Percentiles rank a stretch among this genome's conserved stretches.
Conservation (phyloP, 73 alveolate species). For the Durusdinium trenchii region DNA sequence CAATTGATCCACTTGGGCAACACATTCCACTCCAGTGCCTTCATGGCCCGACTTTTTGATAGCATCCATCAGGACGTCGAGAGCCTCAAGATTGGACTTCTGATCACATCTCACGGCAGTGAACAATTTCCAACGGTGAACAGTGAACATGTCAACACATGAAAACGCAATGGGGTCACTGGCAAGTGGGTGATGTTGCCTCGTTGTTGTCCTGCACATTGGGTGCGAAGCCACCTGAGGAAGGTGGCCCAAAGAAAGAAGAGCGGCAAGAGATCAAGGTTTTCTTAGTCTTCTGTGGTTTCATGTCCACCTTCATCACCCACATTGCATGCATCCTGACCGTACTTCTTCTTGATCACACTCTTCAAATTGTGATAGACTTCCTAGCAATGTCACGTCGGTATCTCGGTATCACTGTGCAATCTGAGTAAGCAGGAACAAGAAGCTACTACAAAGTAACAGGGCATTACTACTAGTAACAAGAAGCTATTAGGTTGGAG, state of each 20-base stretch:
- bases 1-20: no score
- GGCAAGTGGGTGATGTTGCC: slow-evolving; percentile 54
- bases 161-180: background rate
- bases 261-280: background rate
- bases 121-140: background rate
- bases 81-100: slow-evolving; percentile 96
- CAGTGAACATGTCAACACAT: background rate
- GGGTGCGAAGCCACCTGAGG: slow-evolving; percentile 99
- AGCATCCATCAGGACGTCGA: slow-evolving; percentile 98
- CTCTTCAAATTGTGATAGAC: slow-evolving; percentile 97
- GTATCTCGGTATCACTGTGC: no score
- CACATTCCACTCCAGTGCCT: slow-evolving; percentile 83
- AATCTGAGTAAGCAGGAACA: no score
- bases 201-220: slow-evolving; percentile 98
- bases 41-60: slow-evolving; percentile 98
- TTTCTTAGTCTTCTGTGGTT: slow-evolving; percentile 20
- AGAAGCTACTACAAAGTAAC: background rate
- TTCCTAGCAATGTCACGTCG: slow-evolving; percentile 52
- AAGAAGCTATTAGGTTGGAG: background rate
- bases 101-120: background rate
- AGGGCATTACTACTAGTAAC: background rate
- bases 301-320: slow-evolving; percentile 99
- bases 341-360: slow-evolving; percentile 98
- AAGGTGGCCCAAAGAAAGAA: background rate
- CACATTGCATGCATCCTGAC: slow-evolving; percentile 98